Evolutionary conservation across 306 rosid species (phyloP).

Genomic region (Carpinus viminea): DNA sequence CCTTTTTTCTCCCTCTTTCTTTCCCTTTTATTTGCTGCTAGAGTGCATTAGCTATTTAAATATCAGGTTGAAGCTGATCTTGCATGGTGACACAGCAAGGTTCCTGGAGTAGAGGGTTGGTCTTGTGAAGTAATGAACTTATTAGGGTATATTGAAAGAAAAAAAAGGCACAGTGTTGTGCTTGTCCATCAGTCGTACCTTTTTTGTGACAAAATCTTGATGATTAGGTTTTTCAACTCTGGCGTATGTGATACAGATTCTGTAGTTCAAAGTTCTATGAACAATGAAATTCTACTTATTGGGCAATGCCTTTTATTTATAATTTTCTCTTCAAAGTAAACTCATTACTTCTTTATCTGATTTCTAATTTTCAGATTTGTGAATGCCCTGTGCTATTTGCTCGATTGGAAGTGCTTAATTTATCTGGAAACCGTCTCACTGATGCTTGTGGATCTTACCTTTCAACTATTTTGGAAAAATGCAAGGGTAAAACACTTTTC

Average conservation of each 20-base stretch:
- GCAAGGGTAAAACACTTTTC: constrained; percentile 60
- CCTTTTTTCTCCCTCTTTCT: background rate
- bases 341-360: constrained; percentile 4
- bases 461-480: constrained; percentile 70
- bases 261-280: background rate
- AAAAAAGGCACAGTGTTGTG: background rate
- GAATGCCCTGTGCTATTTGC: constrained; percentile 73
- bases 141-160: background rate
- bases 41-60: background rate
- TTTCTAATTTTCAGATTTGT: constrained; percentile 63
- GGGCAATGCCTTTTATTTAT: background rate
- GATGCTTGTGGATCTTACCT: constrained; percentile 88
- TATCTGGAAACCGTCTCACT: constrained; percentile 91
- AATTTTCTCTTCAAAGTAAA: background rate
- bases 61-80: background rate
- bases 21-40: background rate
- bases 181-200: background rate
- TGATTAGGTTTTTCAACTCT: background rate
- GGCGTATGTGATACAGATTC: background rate
- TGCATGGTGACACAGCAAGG: background rate
- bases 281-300: background rate
- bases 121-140: background rate
- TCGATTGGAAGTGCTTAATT: constrained; percentile 83
- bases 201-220: background rate
- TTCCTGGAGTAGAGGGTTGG: background rate